Base-by-base conservation (phyloP, 2,329 filamentous ascomycete species). In the Hypoxylon sp. region DNA sequence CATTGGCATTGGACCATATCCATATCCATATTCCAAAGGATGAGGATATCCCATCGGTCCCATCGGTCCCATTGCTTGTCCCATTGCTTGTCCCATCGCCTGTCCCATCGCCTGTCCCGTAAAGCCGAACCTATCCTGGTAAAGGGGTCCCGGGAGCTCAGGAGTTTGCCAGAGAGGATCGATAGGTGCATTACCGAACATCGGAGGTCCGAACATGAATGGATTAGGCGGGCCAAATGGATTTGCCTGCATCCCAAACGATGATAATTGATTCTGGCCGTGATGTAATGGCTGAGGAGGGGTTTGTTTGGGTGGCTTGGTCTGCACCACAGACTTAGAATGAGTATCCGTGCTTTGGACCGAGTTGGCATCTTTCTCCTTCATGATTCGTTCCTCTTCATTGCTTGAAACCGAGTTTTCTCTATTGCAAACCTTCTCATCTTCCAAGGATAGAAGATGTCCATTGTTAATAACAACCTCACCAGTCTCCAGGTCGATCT, bases 391-490 rank as follows among this genome's bases (percentile, higher is more conserved):
- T 68, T 63, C 69, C 62, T 57, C 71, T 61, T 75, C 71, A 4
- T 70, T 68, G 17, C 58, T 63, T 6, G 62, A 63, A 9, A 50
- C 27, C 3, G 67, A 65, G 13, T 64, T 57, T 4, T 69, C 68
- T 15, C 62, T 55, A 30, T 20, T 71, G 17, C 73, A 68, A 2
- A 74, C 72, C 15, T 72, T 68, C 2, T 69, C 67, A 13, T 71
- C 68, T 9, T 65, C 51, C 66, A 73, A 82, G 75, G 59, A 80
- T 40, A 81, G 69, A 42, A 97, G 69, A 73, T 97, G 94, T 0
- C 94, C 93, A 76, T 96, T 94, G 70, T 97, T 82, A 47, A 97
- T 86, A n/a, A 96, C 79, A 35, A 97, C 85, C 51, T 89, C 78
- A 44, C 90, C 91, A 0, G 89, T 93, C 38, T 78, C 77, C 48